A percentile compares a stretch with the other conserved stretches of the same genome.
Evolutionary conservation across 331 rosid species (phyloP).

Genomic region (Quercus phellos): DNA sequence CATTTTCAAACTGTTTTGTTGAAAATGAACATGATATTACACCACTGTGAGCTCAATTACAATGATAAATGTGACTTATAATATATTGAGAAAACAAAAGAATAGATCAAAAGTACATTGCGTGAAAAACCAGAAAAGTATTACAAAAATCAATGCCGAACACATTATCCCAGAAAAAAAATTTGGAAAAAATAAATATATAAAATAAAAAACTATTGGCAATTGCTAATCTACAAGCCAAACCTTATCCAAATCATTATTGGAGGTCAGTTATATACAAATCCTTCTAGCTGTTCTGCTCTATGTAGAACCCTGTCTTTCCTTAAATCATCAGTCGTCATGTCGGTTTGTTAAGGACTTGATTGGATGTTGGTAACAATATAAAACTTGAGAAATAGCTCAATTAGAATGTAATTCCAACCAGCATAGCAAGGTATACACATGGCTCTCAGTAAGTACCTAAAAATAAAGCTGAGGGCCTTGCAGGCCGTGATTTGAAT

Average conservation of each 20-base stretch:
- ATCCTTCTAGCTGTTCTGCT: neutral
- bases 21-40: constrained; percentile 8
- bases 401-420: neutral
- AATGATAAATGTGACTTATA: neutral
- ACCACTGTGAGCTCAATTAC: neutral
- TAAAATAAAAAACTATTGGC: neutral
- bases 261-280: neutral
- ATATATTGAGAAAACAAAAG: neutral
- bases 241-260: neutral
- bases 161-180: neutral
- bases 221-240: neutral
- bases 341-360: neutral
- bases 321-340: neutral
- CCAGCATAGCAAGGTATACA: neutral
- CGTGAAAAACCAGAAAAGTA: neutral
- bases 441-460: constrained; percentile 37
- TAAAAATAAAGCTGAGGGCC: constrained; percentile 83
- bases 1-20: neutral
- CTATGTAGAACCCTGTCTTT: neutral
- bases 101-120: neutral
- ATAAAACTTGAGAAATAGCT: neutral
- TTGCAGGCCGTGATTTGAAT: constrained; percentile 89
- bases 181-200: neutral
- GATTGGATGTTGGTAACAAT: neutral
- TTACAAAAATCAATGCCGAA: neutral